Base-by-base conservation (phyloP, 495 filamentous ascomycete genomes). In the Neurospora hispaniola region DNA sequence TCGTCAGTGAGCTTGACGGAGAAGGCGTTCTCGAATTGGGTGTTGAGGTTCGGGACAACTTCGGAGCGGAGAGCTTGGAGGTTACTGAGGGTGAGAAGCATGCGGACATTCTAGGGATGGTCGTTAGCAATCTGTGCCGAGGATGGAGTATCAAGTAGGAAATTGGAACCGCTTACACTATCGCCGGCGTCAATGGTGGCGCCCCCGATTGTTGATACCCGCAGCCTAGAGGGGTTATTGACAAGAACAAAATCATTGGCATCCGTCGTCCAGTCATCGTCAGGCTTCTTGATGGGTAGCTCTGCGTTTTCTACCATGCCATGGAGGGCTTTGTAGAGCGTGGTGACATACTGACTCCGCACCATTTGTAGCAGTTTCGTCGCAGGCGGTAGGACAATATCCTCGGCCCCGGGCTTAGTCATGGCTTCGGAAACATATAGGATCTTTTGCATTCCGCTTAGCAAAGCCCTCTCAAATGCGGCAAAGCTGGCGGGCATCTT, bases 271-370 rank as follows among this genome's bases (percentile, higher is more conserved):
- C 85, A 86, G 66, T 89, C 88, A 48, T 87, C 86, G 41, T 88
- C 87, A 42, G 87, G 84, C 71, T 86, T 86, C 71, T 88, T 86
- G 2, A 89, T 79, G 2, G 88, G 85, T 46, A 86, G 89, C 81
- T 97, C 94, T 42, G 96, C 95, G 81, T 96, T 97, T 81, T 98
- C 96, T 0, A 99, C 93, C 87, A 99, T 92, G 4, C 95, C 96
- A 76, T 93, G 93, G 5, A 99, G 83, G 42, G 92, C 90, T 79
- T 96, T 97, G 81, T 97, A 97, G 44, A 99, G 85, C 48, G 93
- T 95, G 4, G 90, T 92, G 5, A 97, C 93, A 78, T 98, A 98
- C 75, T 94, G 91, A 44, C 86, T 89, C 70, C 94, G 88, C 23
- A 97, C 93, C 87, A 91, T 91, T 78, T 94, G 90, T 35, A 98